Evolutionary conservation across 495 filamentous ascomycete genomes (phyloP).

Genomic region (Aspergillus wentii): DNA sequence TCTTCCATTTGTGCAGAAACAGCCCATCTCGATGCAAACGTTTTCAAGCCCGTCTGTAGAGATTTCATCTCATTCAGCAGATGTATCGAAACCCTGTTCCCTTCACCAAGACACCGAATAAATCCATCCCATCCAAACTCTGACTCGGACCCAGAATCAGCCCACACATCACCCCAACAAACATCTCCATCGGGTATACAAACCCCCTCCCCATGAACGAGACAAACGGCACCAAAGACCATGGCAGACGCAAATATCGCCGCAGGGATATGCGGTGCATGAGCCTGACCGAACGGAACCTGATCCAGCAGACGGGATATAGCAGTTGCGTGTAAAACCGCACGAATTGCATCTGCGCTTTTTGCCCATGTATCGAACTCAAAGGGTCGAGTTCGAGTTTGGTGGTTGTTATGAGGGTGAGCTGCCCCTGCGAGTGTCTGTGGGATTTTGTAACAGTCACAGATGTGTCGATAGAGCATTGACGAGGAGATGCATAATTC

Average conservation of each 20-base stretch:
- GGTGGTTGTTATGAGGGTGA: too few species aligned
- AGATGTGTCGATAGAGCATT: conserved; percentile 6
- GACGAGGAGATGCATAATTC: too few species aligned
- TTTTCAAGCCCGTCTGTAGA: conserved; percentile 7
- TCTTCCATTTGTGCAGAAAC: conserved; percentile 12
- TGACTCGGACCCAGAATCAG: too few species aligned
- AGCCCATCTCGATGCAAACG: conserved; percentile 8
- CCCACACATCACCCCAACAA: too few species aligned
- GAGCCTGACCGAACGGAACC: conserved; percentile 8
- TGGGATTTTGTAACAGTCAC: too few species aligned
- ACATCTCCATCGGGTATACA: too few species aligned
- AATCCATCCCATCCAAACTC: too few species aligned
- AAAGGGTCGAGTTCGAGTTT: too few species aligned
- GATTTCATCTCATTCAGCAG: conserved; percentile 10
- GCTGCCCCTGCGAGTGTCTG: too few species aligned
- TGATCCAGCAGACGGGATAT: conserved; percentile 10
- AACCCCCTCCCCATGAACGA: conserved; percentile 2
- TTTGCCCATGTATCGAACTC: too few species aligned
- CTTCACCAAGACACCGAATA: too few species aligned
- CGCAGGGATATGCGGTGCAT: conserved; percentile 10
- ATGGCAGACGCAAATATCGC: conserved; percentile 13
- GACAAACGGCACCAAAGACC: conserved; percentile 7
- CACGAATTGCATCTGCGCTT: too few species aligned
- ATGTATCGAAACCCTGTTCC: background rate
- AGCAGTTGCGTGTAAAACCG: conserved; percentile 6